These are phyloP conservation scores for Rhynchospora tenuis DNA, from an alignment of 176 grass and related monocot genomes.

Conservation along the genomic window DNA sequence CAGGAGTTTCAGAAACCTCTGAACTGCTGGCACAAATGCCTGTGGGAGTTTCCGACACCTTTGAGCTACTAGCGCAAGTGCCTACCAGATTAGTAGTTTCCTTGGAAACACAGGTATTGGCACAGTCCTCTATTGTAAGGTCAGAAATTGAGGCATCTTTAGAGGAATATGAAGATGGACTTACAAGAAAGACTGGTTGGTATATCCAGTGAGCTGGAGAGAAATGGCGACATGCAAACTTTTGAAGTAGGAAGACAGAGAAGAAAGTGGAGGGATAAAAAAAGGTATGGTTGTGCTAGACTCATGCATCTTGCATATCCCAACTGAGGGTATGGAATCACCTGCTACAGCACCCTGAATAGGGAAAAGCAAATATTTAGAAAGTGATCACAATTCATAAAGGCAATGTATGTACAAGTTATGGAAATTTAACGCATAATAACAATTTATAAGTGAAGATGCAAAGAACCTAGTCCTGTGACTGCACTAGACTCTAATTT, in stretches of 20 bases:
- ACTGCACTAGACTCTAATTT: neutral
- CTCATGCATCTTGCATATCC: constrained; percentile 51
- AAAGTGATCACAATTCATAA: neutral
- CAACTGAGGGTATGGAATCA: constrained; percentile 27
- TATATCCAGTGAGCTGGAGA: constrained; percentile 42
- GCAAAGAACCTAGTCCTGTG: neutral
- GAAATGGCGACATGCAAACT: constrained; percentile 45
- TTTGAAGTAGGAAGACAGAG: constrained; percentile 63
- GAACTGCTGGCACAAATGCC: constrained; percentile 2
- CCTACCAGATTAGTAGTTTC: constrained; percentile 18
- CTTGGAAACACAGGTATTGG: neutral
- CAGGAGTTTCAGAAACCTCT: constrained; percentile 1
- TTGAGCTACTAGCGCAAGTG: constrained; percentile 29
- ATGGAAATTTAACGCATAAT: neutral
- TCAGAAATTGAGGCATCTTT: neutral
- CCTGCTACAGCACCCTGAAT: constrained; percentile 39
- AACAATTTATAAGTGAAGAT: neutral
- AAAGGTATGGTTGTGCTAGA: constrained; percentile 24
- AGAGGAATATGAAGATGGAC: constrained; percentile 9
- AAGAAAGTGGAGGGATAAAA: constrained; percentile 59
- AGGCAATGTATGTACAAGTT: neutral
- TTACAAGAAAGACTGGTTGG: constrained; percentile 34
- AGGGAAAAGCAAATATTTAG: constrained; percentile 1
- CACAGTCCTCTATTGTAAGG: constrained; percentile 2
- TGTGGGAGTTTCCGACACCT: constrained; percentile 40